These are phyloP conservation scores for Schizosaccharomyces lindneri DNA, from an alignment of 805 yeast genomes.

Conservation along the genomic window DNA sequence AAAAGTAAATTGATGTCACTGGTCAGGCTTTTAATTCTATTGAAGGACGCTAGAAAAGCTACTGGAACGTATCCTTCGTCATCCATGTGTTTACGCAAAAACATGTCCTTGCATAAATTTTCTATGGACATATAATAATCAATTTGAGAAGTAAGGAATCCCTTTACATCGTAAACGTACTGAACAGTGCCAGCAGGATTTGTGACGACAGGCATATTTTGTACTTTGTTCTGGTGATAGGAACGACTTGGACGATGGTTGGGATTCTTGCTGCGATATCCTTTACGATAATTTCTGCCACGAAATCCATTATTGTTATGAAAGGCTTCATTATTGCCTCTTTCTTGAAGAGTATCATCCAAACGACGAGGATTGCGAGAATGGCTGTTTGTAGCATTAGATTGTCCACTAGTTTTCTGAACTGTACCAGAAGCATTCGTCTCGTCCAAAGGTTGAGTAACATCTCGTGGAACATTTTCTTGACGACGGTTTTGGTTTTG, in stretches of 20 bases:
- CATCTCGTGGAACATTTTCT: background rate
- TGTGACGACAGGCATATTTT: background rate
- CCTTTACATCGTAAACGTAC: background rate
- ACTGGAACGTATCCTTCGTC: slow-evolving; percentile 48
- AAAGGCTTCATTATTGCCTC: background rate
- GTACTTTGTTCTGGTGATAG: background rate
- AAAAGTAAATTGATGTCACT: slow-evolving; percentile 26
- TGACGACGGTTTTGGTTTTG: background rate
- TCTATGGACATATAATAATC: slow-evolving; percentile 80
- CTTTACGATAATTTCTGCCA: background rate
- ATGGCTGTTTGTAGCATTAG: no score
- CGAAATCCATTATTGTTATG: background rate
- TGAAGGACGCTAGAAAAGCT: slow-evolving; percentile 37
- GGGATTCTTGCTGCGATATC: background rate
- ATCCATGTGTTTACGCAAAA: slow-evolving; percentile 60
- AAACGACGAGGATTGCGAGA: no score
- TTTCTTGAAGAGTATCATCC: no score
- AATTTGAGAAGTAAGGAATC: background rate
- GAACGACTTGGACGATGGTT: background rate
- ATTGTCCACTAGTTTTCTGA: no score
- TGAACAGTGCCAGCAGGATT: background rate
- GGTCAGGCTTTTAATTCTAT: slow-evolving; percentile 46
- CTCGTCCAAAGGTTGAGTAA: no score
- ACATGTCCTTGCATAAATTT: slow-evolving; percentile 66
- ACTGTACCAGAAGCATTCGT: no score